Evolutionary conservation across 108 stramenopile species (phyloP).

Genomic region (Skeletonema grethae): DNA sequence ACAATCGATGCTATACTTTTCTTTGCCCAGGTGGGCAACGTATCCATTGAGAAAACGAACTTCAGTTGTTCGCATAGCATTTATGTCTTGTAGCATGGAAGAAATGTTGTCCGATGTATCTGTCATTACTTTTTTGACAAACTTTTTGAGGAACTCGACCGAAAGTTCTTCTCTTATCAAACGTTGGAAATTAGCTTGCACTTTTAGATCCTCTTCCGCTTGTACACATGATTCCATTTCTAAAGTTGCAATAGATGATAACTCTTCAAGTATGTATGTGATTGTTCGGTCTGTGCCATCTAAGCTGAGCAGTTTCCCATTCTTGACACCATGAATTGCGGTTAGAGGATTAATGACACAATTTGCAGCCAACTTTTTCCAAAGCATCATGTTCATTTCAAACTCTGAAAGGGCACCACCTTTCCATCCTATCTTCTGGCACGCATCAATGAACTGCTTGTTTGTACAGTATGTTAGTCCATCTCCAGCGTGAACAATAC

Average conservation of each 20-base stretch:
- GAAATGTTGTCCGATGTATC: conserved; percentile 73
- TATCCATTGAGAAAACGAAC: conserved; percentile 82
- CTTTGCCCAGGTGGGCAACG: conserved; percentile 56
- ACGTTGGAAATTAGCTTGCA: neutral
- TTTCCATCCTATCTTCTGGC: conserved; percentile 22
- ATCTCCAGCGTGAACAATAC: conserved; percentile 38
- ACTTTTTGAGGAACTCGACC: conserved; percentile 25
- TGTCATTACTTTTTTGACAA: conserved; percentile 62
- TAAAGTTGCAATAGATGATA: conserved; percentile 30
- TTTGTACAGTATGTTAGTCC: conserved; percentile 34
- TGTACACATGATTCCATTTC: conserved; percentile 19
- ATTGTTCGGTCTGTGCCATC: conserved; percentile 1
- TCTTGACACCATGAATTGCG: conserved; percentile 45
- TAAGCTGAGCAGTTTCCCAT: conserved; percentile 25
- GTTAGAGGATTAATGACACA: conserved; percentile 82
- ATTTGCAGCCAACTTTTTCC: conserved; percentile 77
- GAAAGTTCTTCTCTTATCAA: conserved; percentile 16
- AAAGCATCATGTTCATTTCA: conserved; percentile 59
- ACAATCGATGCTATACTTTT: conserved; percentile 52
- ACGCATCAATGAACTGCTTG: conserved; percentile 18
- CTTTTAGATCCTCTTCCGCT: neutral
- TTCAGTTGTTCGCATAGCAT: conserved; percentile 55
- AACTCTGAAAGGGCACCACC: conserved; percentile 2
- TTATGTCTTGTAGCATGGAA: conserved; percentile 79
- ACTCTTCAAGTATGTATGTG: conserved; percentile 31